Evolutionary conservation across 2,329 filamentous ascomycete genomes (phyloP), one percentile per base, ranked within the genome.

Genomic region (Penicillium sp.): DNA sequence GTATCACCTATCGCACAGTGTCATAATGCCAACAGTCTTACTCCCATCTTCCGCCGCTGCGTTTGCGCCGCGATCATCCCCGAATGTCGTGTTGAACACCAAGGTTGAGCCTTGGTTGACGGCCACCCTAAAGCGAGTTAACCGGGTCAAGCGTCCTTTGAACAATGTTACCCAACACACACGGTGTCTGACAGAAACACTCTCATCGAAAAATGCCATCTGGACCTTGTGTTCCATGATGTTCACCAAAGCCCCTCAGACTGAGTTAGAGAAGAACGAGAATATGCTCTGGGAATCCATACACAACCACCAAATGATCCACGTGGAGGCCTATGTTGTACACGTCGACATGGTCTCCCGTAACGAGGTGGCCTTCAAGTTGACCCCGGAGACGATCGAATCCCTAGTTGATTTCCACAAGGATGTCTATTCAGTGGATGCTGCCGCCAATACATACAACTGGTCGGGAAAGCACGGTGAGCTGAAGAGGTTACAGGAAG

Each of bases 341-440:
- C 93, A 97, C 76, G 91, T 99, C 76, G 94, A 99, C 80, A 96
- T 97, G 91, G 93, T 99, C 57, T 86, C 95, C 69, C 89, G 92
- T 76, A 94, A 96, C 74, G 94, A 97, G 80, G 91, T 99, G 69
- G 94, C 92, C 65, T 97, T 92, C 84, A 99, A 99, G 84, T 84
- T 99, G 69, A 97, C 92, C 25, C 85, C 88, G 56, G 94, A 97
- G 73, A 91, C 92, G 59, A 99, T 99, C 77, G 91, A 96, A 69
- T 79, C 89, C 50, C 84, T 99, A 62, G 88, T 96, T 73, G 90
- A 96, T 73, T 96, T 96, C 76, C 94, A 99, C 84, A 92, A 94
- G 81, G 90, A 97, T 62, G 84, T 97, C 67, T 92, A 96, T 81
- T 96, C 90, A 66, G 84, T 92, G 68, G 90, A 99, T 73, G 88